Conservation (phyloP, 192 early-diverging fungal species). For the Backusella psychrophila region DNA sequence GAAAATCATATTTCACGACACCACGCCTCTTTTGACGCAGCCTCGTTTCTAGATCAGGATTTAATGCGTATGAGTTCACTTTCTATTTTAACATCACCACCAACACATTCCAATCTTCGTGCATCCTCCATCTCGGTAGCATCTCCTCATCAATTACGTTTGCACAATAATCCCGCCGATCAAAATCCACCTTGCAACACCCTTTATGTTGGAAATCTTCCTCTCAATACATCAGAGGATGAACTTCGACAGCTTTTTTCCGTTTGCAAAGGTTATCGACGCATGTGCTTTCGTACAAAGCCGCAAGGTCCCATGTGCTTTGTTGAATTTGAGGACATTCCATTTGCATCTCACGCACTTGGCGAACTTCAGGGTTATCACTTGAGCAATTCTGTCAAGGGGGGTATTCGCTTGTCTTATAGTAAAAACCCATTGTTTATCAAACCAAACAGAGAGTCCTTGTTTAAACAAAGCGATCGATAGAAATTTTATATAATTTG, state of each 20-base stretch:
- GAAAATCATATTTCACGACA: constrained; percentile 2
- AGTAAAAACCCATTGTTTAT: constrained; percentile 88
- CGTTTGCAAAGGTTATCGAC: constrained; percentile 79
- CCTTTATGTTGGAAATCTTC: constrained; percentile 95
- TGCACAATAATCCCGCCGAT: constrained; percentile 63
- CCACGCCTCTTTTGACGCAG: not conserved
- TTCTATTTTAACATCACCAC: not conserved
- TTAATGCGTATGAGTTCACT: constrained; percentile 9
- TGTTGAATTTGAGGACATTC: constrained; percentile 98
- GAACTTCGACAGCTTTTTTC: constrained; percentile 83
- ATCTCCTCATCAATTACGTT: constrained; percentile 44
- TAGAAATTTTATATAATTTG: not conserved
- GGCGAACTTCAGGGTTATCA: constrained; percentile 84
- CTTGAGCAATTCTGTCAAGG: constrained; percentile 84
- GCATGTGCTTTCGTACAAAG: constrained; percentile 85
- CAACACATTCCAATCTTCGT: not conserved
- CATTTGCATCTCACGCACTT: constrained; percentile 88
- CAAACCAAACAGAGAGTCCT: constrained; percentile 7
- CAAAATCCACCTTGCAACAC: constrained; percentile 99
- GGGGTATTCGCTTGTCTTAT: constrained; percentile 93
- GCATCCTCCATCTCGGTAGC: not conserved
- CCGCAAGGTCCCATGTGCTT: constrained; percentile 98
- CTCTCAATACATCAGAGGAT: constrained; percentile 83
- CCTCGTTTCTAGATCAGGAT: not conserved
- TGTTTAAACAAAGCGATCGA: not conserved